These are phyloP conservation scores for Gracilaria gracilis DNA, from an alignment of 23 red algal species.

Conservation along the genomic window DNA sequence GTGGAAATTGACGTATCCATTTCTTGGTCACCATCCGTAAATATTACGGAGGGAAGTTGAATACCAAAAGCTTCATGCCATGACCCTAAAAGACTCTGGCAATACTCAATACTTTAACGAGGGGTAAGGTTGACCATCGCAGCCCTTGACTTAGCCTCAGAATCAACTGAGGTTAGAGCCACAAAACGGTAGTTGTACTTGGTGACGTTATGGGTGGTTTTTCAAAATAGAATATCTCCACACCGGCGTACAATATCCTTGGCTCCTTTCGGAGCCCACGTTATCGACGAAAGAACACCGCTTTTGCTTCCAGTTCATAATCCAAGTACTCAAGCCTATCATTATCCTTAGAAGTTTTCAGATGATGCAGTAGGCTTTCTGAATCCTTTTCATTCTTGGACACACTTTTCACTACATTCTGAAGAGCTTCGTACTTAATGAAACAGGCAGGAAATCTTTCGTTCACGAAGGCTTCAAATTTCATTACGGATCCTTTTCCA, in stretches of 20 bases:
- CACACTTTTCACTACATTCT: not conserved
- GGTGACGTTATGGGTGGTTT: conserved; percentile 13
- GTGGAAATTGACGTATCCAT: not conserved
- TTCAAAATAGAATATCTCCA: not conserved
- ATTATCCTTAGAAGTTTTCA: not conserved
- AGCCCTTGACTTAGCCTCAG: not conserved
- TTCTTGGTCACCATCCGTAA: conserved; percentile 12
- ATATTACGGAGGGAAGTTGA: not conserved
- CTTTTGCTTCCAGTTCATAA: not conserved
- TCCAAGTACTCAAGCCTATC: not conserved
- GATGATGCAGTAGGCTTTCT: not conserved
- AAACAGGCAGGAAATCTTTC: not conserved
- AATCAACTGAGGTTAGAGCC: conserved; percentile 2
- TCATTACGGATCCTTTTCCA: not conserved
- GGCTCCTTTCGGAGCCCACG: not conserved
- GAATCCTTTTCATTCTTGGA: not conserved
- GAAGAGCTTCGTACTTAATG: not conserved
- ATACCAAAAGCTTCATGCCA: conserved; percentile 4
- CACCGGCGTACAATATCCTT: not conserved
- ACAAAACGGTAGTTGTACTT: conserved; percentile 2
- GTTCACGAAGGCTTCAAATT: not conserved
- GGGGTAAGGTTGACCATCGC: not conserved
- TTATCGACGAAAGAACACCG: not conserved
- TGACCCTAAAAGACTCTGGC: not conserved
- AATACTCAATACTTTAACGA: not conserved